Conservation (phyloP, 495 filamentous ascomycete species). For the Glutinoglossum americanum region DNA sequence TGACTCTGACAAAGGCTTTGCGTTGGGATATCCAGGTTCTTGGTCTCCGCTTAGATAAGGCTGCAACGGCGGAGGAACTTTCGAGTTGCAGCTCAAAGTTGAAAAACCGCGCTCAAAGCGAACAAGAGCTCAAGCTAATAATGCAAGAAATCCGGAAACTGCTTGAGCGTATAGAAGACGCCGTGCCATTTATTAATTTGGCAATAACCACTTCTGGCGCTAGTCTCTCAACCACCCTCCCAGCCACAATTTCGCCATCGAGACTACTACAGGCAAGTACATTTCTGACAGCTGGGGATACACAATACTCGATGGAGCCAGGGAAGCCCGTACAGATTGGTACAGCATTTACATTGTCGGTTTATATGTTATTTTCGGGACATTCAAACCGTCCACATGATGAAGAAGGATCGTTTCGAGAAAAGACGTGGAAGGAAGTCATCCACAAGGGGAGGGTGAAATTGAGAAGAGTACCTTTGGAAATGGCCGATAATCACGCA, state of each 20-base stretch:
- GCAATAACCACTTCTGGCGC: slow-evolving; percentile 92
- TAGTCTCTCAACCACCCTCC: slow-evolving; percentile 55
- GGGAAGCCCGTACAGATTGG: slow-evolving; percentile 59
- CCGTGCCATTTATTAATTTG: slow-evolving; percentile 80
- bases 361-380: slow-evolving; percentile 91
- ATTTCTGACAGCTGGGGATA: slow-evolving; percentile 73
- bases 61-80: slow-evolving; percentile 44
- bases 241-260: slow-evolving; percentile 72
- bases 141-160: slow-evolving; percentile 56
- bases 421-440: slow-evolving; percentile 91
- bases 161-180: slow-evolving; percentile 66
- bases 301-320: slow-evolving; percentile 48
- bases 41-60: slow-evolving; percentile 50
- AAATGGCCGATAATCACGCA: slow-evolving; percentile 21
- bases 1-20: slow-evolving; percentile 67
- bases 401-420: slow-evolving; percentile 34
- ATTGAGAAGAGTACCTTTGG: slow-evolving; percentile 33
- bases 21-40: slow-evolving; percentile 72
- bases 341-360: slow-evolving; percentile 64
- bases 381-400: slow-evolving; percentile 42
- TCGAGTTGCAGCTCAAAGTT: slow-evolving; percentile 26
- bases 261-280: slow-evolving; percentile 84
- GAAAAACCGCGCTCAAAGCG: slow-evolving; percentile 24
- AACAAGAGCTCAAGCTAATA: slow-evolving; percentile 44
- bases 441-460: slow-evolving; percentile 85